Conservation (phyloP, 352 stramenopile species). For the Phytophthora pluvialis region DNA sequence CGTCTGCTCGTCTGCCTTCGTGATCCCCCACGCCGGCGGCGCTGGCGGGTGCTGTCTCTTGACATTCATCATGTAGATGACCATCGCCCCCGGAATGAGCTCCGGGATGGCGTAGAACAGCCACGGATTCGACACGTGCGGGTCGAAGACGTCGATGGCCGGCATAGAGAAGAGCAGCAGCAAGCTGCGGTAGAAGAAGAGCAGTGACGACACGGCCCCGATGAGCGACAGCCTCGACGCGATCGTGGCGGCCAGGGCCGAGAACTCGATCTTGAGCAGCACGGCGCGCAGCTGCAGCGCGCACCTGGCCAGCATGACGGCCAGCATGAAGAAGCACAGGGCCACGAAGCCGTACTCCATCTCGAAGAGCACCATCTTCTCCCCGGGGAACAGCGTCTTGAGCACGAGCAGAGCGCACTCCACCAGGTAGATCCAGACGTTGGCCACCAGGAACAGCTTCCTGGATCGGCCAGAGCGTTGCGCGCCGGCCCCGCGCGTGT, state of each 20-base stretch:
- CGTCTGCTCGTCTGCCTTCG: slow-evolving; percentile 52
- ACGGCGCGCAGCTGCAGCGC: slow-evolving; percentile 55
- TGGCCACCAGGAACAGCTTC: slow-evolving; percentile 80
- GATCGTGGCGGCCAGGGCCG: slow-evolving; percentile 59
- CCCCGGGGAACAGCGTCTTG: slow-evolving; percentile 69
- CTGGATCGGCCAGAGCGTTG: slow-evolving; percentile 54
- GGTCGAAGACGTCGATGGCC: slow-evolving; percentile 74
- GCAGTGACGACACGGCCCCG: slow-evolving; percentile 50
- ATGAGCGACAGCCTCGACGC: slow-evolving; percentile 65
- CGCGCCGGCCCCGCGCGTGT: slow-evolving; percentile 56
- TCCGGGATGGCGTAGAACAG: slow-evolving; percentile 80
- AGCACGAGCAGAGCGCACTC: slow-evolving; percentile 73
- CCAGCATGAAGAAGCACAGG: slow-evolving; percentile 79
- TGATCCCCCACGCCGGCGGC: slow-evolving; percentile 28
- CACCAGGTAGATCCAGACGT: slow-evolving; percentile 85
- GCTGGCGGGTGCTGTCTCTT: slow-evolving; percentile 40
- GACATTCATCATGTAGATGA: slow-evolving; percentile 86
- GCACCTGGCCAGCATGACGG: slow-evolving; percentile 67
- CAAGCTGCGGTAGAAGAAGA: slow-evolving; percentile 71
- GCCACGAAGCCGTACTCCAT: slow-evolving; percentile 76
- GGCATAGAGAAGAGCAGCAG: slow-evolving; percentile 71
- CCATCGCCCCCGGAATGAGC: slow-evolving; percentile 69
- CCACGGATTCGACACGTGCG: slow-evolving; percentile 74
- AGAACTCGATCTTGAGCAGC: slow-evolving; percentile 83
- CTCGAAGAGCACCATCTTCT: slow-evolving; percentile 70